Conservation (phyloP, 768 basidiomycete species). For the Obba rivulosa region DNA sequence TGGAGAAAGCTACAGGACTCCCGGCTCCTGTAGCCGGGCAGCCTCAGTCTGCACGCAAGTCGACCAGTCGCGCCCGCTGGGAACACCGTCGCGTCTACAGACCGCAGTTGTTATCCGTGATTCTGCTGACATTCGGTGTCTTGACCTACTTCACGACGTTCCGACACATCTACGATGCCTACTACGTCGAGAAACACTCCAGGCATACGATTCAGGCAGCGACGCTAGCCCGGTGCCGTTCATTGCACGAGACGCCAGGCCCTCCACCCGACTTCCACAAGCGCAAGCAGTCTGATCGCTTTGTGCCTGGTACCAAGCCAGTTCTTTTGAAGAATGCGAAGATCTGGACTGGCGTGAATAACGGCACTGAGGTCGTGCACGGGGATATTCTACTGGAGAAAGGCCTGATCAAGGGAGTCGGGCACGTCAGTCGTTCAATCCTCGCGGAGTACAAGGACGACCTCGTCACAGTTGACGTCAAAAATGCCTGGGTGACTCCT, state of each 20-base stretch:
- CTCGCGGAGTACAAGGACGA: constrained; percentile 19
- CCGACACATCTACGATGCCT: no score
- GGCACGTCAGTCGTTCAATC: constrained; percentile 30
- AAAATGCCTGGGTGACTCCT: constrained; percentile 78
- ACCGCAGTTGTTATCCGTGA: no score
- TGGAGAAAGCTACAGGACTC: no score
- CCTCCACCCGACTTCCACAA: constrained; percentile 41
- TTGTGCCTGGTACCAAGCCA: constrained; percentile 55
- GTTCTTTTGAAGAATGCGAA: constrained; percentile 57
- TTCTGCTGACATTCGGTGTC: no score
- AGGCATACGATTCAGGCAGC: not conserved
- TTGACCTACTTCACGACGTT: no score
- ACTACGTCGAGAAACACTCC: no score
- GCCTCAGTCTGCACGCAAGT: no score
- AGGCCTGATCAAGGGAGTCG: constrained; percentile 60
- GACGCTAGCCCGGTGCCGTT: constrained; percentile 29
- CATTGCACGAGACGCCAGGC: constrained; percentile 35
- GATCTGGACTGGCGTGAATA: constrained; percentile 75
- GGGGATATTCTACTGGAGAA: constrained; percentile 69
- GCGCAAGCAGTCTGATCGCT: constrained; percentile 60
- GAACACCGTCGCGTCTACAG: no score
- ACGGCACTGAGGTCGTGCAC: constrained; percentile 59
- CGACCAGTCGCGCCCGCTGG: no score
- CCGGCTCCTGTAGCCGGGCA: no score
- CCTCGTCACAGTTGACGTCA: constrained; percentile 52